Evolutionary conservation across 148 eudicot species (phyloP).

Genomic region (Persicaria maculosa): DNA sequence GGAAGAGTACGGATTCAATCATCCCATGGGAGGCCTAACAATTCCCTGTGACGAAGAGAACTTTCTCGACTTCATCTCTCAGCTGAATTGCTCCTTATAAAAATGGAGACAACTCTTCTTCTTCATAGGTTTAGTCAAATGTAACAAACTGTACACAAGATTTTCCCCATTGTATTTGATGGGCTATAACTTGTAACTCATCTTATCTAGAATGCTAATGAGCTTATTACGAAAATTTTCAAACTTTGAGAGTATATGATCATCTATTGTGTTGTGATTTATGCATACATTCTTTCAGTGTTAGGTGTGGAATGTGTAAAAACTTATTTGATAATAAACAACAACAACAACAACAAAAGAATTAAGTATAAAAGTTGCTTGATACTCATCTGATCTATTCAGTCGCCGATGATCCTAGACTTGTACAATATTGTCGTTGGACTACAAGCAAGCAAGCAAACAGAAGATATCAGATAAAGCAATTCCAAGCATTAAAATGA

Average conservation of each 20-base stretch:
- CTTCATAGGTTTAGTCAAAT: too few relatives aligned
- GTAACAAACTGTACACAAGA: too few relatives aligned
- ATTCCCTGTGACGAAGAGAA: conserved; percentile 40
- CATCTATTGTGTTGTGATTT: background rate
- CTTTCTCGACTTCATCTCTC: background rate
- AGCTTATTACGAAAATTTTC: background rate
- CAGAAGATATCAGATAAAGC: background rate
- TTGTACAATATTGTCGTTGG: too few relatives aligned
- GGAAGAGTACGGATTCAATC: conserved; percentile 54
- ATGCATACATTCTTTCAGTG: background rate
- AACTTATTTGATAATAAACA: too few relatives aligned
- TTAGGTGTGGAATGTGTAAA: too few relatives aligned
- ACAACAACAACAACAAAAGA: too few relatives aligned
- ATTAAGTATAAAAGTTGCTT: too few relatives aligned
- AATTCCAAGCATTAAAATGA: too few relatives aligned
- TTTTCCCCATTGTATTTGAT: background rate
- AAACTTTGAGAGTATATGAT: background rate
- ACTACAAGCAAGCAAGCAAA: background rate
- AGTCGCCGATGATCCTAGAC: too few relatives aligned
- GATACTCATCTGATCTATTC: too few relatives aligned
- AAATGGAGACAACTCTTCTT: too few relatives aligned
- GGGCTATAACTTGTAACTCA: background rate
- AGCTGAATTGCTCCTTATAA: background rate
- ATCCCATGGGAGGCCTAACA: conserved; percentile 43
- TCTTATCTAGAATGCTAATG: background rate